These are phyloP conservation scores for Rutstroemia sydowiana DNA, from an alignment of 2,329 filamentous ascomycete genomes.

Conservation along the genomic window DNA sequence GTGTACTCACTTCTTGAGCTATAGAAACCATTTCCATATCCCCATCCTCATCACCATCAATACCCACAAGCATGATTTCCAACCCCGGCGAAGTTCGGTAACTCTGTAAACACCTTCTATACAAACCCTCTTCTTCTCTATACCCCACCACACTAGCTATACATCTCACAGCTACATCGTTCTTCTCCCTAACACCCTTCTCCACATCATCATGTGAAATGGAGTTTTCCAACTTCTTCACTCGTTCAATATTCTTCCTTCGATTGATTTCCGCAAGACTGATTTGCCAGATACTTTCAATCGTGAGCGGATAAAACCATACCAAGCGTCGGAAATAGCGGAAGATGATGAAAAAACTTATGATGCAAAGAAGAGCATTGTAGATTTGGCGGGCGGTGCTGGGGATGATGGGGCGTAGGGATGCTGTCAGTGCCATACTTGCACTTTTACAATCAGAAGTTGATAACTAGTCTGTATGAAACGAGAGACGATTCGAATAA, in stretches of 20 bases:
- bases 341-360: slow-evolving; percentile 10
- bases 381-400: slow-evolving; percentile 8
- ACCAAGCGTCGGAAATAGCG: slow-evolving; percentile 11
- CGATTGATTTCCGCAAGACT: slow-evolving; percentile 14
- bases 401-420: too few relatives aligned
- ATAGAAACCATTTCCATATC: slow-evolving; percentile 18
- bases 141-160: slow-evolving; percentile 16
- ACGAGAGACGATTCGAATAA: too few relatives aligned
- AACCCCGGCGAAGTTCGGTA: slow-evolving; percentile 12
- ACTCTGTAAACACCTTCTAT: slow-evolving; percentile 15
- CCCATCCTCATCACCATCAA: slow-evolving; percentile 14
- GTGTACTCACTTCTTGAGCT: slow-evolving; percentile 12
- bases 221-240: slow-evolving; percentile 8
- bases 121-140: slow-evolving; percentile 14
- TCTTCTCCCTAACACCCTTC: slow-evolving; percentile 9
- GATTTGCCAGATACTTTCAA: slow-evolving; percentile 18
- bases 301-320: slow-evolving; percentile 11
- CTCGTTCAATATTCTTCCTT: slow-evolving; percentile 13
- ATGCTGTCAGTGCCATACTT: too few relatives aligned
- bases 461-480: too few relatives aligned
- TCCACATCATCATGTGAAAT: slow-evolving; percentile 11
- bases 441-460: too few relatives aligned
- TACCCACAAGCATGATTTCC: slow-evolving; percentile 13
- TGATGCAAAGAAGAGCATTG: slow-evolving; percentile 12
- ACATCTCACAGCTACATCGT: slow-evolving; percentile 8